Percentiles rank a stretch among this genome's conserved stretches.
These are phyloP conservation scores for Posidonia oceanica DNA, from an alignment of 116 monocot genomes.

Conservation along the genomic window DNA sequence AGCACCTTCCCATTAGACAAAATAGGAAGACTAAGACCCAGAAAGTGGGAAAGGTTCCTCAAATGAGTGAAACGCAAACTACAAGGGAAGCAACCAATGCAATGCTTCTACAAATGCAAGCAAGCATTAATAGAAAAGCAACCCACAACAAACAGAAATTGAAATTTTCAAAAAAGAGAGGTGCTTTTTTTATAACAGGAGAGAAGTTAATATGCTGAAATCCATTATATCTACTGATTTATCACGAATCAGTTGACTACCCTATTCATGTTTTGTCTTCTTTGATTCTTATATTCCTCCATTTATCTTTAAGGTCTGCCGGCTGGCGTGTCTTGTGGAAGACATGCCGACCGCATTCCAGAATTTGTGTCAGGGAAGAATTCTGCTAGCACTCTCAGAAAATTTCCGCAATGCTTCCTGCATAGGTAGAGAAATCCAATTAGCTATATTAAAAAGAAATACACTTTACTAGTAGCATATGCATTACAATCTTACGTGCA, in stretches of 20 bases:
- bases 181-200: no score
- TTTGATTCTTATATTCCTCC: slow-evolving; percentile 39
- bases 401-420: slow-evolving; percentile 31
- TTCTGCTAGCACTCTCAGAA: slow-evolving; percentile 1
- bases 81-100: no score
- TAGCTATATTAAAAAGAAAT: no score
- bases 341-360: slow-evolving; percentile 16
- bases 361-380: slow-evolving; percentile 28
- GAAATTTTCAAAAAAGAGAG: no score
- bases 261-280: not conserved
- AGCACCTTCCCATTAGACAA: no score
- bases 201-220: no score
- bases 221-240: no score
- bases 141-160: not conserved
- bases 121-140: not conserved
- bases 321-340: slow-evolving; percentile 38
- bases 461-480: not conserved
- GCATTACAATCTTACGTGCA: not conserved
- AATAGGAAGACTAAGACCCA: no score
- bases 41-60: no score
- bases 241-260: not conserved
- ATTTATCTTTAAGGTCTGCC: slow-evolving; percentile 53
- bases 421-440: slow-evolving; percentile 1
- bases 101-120: no score
- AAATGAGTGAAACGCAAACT: no score